A percentile compares a stretch with the other conserved stretches of the same genome.
phyloP scores from a whole-genome alignment of 2,329 filamentous ascomycete species.

The Biscogniauxia marginata region DNA sequence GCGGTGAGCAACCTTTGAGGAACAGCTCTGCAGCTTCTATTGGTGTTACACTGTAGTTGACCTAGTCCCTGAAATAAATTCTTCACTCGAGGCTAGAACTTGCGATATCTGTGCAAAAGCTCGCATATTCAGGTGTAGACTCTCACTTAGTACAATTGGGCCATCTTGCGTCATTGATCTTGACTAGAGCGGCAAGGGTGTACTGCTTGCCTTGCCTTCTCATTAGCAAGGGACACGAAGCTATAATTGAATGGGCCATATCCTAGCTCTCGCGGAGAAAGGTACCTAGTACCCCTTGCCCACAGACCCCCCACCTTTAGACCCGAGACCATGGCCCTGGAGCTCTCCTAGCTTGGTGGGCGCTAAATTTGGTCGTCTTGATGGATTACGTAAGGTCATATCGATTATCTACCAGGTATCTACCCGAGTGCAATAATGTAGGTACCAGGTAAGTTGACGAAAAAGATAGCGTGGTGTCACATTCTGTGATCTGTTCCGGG shows the following conservation, averaged over 20 bases:
- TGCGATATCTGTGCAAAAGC: not conserved
- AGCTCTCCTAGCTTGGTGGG: slow-evolving; percentile 4
- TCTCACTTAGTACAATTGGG: not conserved
- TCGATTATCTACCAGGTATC: not conserved
- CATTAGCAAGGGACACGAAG: not conserved
- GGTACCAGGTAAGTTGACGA: no score
- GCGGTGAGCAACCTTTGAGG: not conserved
- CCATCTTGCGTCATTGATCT: no score
- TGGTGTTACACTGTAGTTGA: not conserved
- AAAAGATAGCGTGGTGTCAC: no score
- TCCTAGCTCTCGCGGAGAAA: not conserved
- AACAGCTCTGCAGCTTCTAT: not conserved
- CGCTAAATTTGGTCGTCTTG: not conserved
- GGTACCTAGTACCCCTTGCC: not conserved
- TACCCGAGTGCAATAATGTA: no score
- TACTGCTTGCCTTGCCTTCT: not conserved
- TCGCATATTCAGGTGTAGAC: not conserved
- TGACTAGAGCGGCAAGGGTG: not conserved
- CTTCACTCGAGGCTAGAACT: not conserved
- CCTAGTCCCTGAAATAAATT: not conserved
- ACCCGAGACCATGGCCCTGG: slow-evolving; percentile 10
- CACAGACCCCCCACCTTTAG: not conserved
- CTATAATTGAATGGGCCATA: not conserved
- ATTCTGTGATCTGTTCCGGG: no score
- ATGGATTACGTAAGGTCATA: not conserved